phyloP scores from a whole-genome alignment of 2,329 filamentous ascomycete genomes.

The Epichloe coenophiala region DNA sequence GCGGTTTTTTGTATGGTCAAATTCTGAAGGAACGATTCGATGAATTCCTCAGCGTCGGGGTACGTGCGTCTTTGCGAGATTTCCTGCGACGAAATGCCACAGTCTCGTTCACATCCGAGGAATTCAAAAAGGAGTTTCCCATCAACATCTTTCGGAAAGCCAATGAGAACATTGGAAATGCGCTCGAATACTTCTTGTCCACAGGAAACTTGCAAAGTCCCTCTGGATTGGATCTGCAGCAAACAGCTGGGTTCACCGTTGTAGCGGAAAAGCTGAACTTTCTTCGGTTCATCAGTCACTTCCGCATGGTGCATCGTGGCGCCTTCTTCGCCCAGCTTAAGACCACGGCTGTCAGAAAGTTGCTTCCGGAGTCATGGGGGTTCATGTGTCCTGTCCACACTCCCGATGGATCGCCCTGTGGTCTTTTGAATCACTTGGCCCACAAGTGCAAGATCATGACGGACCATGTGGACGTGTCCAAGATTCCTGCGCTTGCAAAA shows the following conservation, averaged over 20 bases:
- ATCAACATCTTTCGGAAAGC: conserved; percentile 64
- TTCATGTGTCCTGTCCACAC: conserved; percentile 97
- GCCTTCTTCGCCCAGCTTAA: conserved; percentile 97
- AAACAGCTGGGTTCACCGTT: conserved; percentile 88
- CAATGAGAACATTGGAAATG: conserved; percentile 78
- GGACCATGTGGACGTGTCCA: conserved; percentile 56
- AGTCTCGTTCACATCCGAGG: conserved; percentile 62
- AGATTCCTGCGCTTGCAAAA: conserved; percentile 58
- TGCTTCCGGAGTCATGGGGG: conserved; percentile 93
- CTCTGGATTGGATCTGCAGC: conserved; percentile 86
- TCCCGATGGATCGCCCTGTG: conserved; percentile 89
- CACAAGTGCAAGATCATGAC: conserved; percentile 92
- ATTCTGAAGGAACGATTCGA: conserved; percentile 91
- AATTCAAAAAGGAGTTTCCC: conserved; percentile 72
- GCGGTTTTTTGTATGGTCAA: conserved; percentile 87
- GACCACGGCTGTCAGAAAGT: conserved; percentile 90
- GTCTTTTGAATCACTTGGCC: conserved; percentile 84
- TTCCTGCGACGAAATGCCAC: conserved; percentile 41
- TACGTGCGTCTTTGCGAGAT: conserved; percentile 41
- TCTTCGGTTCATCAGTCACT: conserved; percentile 94
- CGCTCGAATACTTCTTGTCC: conserved; percentile 88
- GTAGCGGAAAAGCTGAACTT: conserved; percentile 99
- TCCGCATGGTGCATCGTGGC: conserved; percentile 97
- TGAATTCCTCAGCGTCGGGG: conserved; percentile 56
- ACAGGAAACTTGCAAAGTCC: conserved; percentile 88